Evolutionary conservation across 1,284 basidiomycete genomes (phyloP), one percentile per base, ranked within the genome.

Genomic region (Puccinia coronata): DNA sequence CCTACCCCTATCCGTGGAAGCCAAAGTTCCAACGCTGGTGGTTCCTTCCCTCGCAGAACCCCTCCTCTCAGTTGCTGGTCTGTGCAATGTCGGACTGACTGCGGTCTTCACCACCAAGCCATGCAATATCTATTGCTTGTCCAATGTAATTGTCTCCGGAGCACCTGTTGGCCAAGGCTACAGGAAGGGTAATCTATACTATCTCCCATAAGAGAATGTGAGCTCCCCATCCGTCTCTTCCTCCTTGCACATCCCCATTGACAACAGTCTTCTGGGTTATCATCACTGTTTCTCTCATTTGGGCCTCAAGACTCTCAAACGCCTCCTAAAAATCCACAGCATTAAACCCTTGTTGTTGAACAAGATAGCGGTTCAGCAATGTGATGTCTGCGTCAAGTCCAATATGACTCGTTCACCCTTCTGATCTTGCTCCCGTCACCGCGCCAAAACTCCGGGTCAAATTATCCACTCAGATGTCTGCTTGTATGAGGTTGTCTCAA

Each of bases 401-500:
- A 76, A 76, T n/a, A 43, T 76, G 36, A 34, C 16, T 3, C 31
- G 14, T 0, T n/a, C 28, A 11, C 6, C 53, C n/a, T 76, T 76
- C 55, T n/a, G 43, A 12, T 76, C 74, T 18, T 34, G 55, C 20
- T 25, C 41, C 2, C 12, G 0, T 2, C 28, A 76, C 18, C 31
- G 39, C 0, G 25, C 57, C 28, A 8, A 5, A 59, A 14, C 6
- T 9, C 43, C 43, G 34, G 74, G 74, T 9, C 23, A 76, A 31
- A 36, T 76, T 2, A 76, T 76, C 20, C 74, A 76, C 55, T 76
- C 74, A 2, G 74, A 76, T 25, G 20, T 76, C 8, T 20, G 55
- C 36, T 39, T 23, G 0, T 75, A 41, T 47, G 53, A 74, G 41
- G 47, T 41, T 47, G 2, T 36, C n/a, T n/a, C n/a, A n/a, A n/a